Evolutionary conservation across 2,329 filamentous ascomycete species (phyloP), one percentile per base, ranked within the genome.

Genomic region (Penicillium capsulatum): DNA sequence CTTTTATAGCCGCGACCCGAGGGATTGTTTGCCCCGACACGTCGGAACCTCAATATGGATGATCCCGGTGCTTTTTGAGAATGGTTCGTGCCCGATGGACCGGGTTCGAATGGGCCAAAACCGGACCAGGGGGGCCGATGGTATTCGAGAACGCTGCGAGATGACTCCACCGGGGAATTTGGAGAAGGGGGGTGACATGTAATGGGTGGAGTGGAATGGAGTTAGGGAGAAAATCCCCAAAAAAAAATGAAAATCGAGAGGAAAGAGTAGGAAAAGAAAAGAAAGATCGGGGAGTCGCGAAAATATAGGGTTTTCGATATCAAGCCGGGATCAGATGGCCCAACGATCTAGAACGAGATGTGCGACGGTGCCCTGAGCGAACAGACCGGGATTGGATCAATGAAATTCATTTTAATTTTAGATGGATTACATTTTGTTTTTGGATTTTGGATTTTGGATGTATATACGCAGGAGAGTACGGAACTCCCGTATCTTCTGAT

Each of bases 101-200:
- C 9, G 30, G 31, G 41, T 47, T 44, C 13, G 37, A 49, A 49
- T 47, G 15, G 34, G 17, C 33, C 35, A 31, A 24, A 26, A 14
- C 11, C 14, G 15, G 24, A 36, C 8, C 19, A 34, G 15, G 28
- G 26, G 15, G 24, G 22, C 31, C 19, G 19, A 28, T 28, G 10
- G 5, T n/a, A 28, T 11, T 28, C 26, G 26, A 28, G 26, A 28
- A 28, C 26, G 26, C 26, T 28, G 26, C 26, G 13, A 28, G 9
- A 28, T 28, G 26, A 28, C 26, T 28, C n/a, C 26, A 28, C 26
- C 9, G 26, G 26, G 26, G 11, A 5, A 28, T 7, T 14, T 6
- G 26, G 13, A 28, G 26, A 28, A 28, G 26, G 26, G 11, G 4
- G 26, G 26, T 6, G 26, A 11, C 26, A n/a, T n/a, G n/a, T n/a